A percentile compares a stretch with the other conserved stretches of the same genome.
These are phyloP conservation scores for Eucalyptus microcorys DNA, from an alignment of 345 rosid species.

Conservation along the genomic window DNA sequence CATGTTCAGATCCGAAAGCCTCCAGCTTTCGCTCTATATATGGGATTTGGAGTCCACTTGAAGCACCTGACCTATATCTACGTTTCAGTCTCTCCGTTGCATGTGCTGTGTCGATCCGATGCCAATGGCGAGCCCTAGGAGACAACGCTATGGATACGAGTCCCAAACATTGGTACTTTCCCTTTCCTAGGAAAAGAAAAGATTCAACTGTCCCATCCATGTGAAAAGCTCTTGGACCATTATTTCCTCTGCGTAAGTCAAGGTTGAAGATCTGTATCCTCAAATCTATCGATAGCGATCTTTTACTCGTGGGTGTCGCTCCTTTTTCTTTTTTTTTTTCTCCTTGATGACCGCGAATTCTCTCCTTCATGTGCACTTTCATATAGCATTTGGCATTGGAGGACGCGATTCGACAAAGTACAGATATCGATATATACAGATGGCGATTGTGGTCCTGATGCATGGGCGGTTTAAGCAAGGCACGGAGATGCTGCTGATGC, in stretches of 20 bases:
- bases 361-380: not conserved
- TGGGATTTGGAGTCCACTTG: not conserved
- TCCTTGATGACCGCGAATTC: not conserved
- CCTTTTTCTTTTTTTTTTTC: not conserved
- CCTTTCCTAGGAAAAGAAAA: not conserved
- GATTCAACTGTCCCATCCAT: not conserved
- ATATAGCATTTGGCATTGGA: not conserved
- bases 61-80: not conserved
- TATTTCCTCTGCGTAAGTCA: not conserved
- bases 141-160: not conserved
- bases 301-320: not conserved
- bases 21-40: not conserved
- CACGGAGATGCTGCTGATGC: not conserved
- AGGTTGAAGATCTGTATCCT: not conserved
- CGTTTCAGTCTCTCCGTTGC: not conserved
- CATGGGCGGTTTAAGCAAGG: not conserved
- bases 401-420: not conserved
- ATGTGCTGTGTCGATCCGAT: not conserved
- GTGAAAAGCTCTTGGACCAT: not conserved
- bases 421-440: not conserved
- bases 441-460: not conserved
- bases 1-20: not conserved
- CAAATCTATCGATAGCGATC: not conserved
- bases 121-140: not conserved
- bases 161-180: not conserved